Conservation (phyloP, 2,329 filamentous ascomycete genomes). For the Monilinia aucupariae region DNA sequence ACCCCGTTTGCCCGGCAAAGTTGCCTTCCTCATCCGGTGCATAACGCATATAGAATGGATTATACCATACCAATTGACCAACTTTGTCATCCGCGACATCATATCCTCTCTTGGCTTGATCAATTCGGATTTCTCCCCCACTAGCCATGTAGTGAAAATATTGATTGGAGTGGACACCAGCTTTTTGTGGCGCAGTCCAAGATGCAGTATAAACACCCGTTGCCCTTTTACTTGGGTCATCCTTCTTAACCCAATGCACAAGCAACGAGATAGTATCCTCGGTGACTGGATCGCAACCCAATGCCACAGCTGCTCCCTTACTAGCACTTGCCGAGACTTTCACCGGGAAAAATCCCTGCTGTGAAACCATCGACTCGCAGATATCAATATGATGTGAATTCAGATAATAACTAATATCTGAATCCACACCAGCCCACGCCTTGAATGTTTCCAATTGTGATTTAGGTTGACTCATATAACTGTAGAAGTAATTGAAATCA, state of each 20-base stretch:
- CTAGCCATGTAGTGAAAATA: slow-evolving; percentile 92
- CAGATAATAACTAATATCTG: slow-evolving; percentile 92
- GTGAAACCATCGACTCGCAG: slow-evolving; percentile 82
- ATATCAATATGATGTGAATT: slow-evolving; percentile 94
- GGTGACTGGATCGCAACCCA: slow-evolving; percentile 75
- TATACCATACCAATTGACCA: slow-evolving; percentile 74
- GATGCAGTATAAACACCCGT: slow-evolving; percentile 90
- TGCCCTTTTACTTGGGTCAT: slow-evolving; percentile 62
- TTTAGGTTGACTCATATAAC: slow-evolving; percentile 50
- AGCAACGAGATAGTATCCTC: slow-evolving; percentile 92
- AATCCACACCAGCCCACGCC: slow-evolving; percentile 67
- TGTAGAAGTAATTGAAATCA: slow-evolving; percentile 98
- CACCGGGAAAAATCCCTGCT: slow-evolving; percentile 65
- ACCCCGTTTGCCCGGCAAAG: slow-evolving; percentile 84
- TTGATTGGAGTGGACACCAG: slow-evolving; percentile 93
- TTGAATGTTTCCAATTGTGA: slow-evolving; percentile 34
- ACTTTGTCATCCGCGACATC: slow-evolving; percentile 80
- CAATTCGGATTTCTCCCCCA: slow-evolving; percentile 78
- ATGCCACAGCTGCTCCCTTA: slow-evolving; percentile 68
- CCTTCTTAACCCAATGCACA: slow-evolving; percentile 78
- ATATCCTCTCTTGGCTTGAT: slow-evolving; percentile 92
- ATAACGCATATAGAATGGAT: slow-evolving; percentile 94
- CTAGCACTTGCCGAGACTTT: slow-evolving; percentile 74
- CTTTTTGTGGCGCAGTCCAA: slow-evolving; percentile 89
- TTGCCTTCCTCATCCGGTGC: slow-evolving; percentile 92